Conservation (phyloP, 805 yeast species). For the Wickerhamomyces canadensis region DNA sequence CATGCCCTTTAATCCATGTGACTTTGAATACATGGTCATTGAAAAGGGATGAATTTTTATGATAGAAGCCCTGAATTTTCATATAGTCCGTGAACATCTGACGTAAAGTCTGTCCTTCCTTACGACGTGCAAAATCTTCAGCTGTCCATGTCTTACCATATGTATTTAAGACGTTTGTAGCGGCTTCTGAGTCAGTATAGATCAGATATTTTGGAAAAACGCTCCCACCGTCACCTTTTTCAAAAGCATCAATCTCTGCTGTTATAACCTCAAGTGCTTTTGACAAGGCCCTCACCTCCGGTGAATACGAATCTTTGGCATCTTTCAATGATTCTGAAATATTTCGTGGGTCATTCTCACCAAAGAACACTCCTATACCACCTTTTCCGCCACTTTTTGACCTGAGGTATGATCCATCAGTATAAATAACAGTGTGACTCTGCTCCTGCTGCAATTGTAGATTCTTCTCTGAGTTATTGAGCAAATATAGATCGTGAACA, state of each 20-base stretch:
- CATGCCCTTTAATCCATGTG: constrained; percentile 68
- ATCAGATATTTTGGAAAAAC: constrained; percentile 35
- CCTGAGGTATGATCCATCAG: constrained; percentile 64
- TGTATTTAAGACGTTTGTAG: constrained; percentile 46
- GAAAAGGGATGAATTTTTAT: constrained; percentile 18
- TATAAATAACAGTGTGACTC: constrained; percentile 36
- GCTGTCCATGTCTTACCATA: constrained; percentile 56
- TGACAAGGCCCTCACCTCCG: constrained; percentile 67
- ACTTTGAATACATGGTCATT: constrained; percentile 36
- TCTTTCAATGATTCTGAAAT: constrained; percentile 45
- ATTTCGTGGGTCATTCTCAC: constrained; percentile 48
- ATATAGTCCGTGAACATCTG: constrained; percentile 38
- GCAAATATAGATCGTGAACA: constrained; percentile 2
- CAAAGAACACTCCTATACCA: constrained; percentile 78
- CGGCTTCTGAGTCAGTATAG: constrained; percentile 67
- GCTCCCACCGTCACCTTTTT: constrained; percentile 8
- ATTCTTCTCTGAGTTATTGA: background rate
- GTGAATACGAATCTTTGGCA: constrained; percentile 70
- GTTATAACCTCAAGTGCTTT: constrained; percentile 45
- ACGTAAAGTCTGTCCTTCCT: constrained; percentile 25
- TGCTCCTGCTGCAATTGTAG: constrained; percentile 8
- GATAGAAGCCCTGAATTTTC: constrained; percentile 33
- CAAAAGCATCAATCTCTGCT: constrained; percentile 25
- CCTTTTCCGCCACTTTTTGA: constrained; percentile 53
- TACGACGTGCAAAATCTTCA: constrained; percentile 45